Evolutionary conservation across 2,329 filamentous ascomycete genomes (phyloP), one percentile per base, ranked within the genome.

Genomic region (Alternaria incomplexa): DNA sequence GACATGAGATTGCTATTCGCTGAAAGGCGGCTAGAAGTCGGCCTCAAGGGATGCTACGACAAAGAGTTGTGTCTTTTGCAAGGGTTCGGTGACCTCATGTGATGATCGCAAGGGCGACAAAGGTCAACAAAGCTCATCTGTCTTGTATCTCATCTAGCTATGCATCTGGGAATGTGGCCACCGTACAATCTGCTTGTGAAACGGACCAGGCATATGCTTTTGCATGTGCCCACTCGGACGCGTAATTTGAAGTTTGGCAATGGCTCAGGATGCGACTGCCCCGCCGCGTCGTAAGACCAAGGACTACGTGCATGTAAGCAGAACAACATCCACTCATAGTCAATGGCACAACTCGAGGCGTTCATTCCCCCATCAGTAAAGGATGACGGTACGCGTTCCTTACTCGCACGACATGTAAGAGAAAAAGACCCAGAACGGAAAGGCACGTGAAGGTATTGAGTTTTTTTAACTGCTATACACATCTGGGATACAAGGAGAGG

Each of bases 401-500:
- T 17, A 40, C 36, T 40, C 36, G 8, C 36, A 40, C 36, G 36
- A 40, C 15, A 40, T 40, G 36, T 3, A 40, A 2, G 15, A 40
- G 36, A 40, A 17, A 10, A 40, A 40, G n/a, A 40, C 36, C 36
- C 36, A 40, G 36, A 40, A 17, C 36, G 15, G 36, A 17, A 17
- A 40, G 17, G 36, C 36, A 40, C 36, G 8, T n/a, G 36, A 52
- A 44, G 32, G 12, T 67, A 48, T 69, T 65, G 40, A 46, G 23
- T 63, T 54, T 61, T 61, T 67, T 62, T 62, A 26, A 30, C 26
- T 57, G 51, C 56, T 65, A 62, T 65, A 43, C 46, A 13, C 40
- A 56, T 11, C 45, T 45, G 43, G 20, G 51, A 36, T 57, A 59
- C 46, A 63, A 61, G 48, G 65, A 57, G 62, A 64, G 62, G 45